Base-by-base conservation (phyloP, 140 eudicot genomes). In the Oenanthe javanica region DNA sequence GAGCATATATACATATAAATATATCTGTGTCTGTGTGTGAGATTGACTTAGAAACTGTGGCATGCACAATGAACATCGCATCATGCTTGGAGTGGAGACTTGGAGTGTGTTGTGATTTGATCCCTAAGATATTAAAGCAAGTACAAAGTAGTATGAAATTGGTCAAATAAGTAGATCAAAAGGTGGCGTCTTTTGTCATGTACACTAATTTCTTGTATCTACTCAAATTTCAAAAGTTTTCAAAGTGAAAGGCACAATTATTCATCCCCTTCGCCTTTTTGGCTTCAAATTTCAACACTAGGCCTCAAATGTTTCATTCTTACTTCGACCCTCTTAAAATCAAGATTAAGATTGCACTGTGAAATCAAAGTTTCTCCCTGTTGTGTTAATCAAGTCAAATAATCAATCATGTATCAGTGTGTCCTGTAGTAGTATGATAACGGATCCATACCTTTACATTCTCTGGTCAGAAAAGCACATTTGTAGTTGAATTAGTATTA, bases 331-430 rank as follows among this genome's bases (percentile, higher is more conserved):
- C 9, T 25, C 45, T n/a, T 9, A 13, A 27, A 47, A 74, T 47
- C 59, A n/a, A 47, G 78, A 75, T 48, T 47, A 75, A 48, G 57
- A 75, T 72, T 72, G 78, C 78, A 48, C 9, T 18, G 54, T 72
- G 5, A 9, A 74, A n/a, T 7, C 23, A 46, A n/a, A 21, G 59
- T 13, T 46, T 9, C 21, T 75, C 27, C 6, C 15, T n/a, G 48
- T 43, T 16, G 31, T 4, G 57, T 46, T 11, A 45, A 11, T 74
- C 1, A n/a, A 19, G 27, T 74, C 46, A 74, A 9, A 31, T 31
- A 31, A 31, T 31, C 36, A 31, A 31, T 46, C 77, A 72, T 72
- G 18, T 16, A 36, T 38, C 50, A n/a, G 16, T 21, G 21, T 74
- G 38, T 18, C 36, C 5, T 67, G 45, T 67, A 27, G 19, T 27